Evolutionary conservation across 2,329 filamentous ascomycete genomes (phyloP), one percentile per base, ranked within the genome.

Genomic region (Curvularia lunata): DNA sequence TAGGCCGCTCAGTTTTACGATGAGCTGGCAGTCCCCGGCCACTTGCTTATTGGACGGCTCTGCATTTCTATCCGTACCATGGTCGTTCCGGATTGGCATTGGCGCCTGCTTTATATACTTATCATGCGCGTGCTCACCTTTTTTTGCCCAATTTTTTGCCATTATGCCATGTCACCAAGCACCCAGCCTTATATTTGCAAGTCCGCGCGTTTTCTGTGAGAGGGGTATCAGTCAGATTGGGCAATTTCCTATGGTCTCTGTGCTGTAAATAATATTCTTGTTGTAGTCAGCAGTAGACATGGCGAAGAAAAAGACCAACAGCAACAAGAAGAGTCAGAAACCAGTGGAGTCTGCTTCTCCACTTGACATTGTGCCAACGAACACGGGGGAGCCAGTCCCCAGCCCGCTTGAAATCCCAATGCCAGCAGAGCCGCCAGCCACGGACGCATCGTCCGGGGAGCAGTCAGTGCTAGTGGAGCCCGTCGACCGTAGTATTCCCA

Each of bases 91-190:
- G 56, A 64, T 64, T 66, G 63, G 56, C 64, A 56, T 61, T 63
- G 58, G 64, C 67, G 64, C 64, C 61, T 61, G 58, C 67, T 54
- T 68, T 75, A 74, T 75, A 74, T 76, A 75, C 68, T 68, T 63
- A 56, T 68, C 64, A 67, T 67, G 64, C 71, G 72, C 73, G 67
- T 74, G 69, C 68, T 64, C 64, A 63, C 64, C 64, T 60, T 64
- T 50, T 58, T 60, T 69, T 55, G 67, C 66, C 64, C 68, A 66
- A 65, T 74, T 66, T 60, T 65, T 61, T 61, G 62, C 69, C 65
- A 60, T 63, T 66, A 71, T 75, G 73, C 75, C 71, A 76, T 75
- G 74, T 72, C 73, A 73, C 70, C 73, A 74, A 59, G 67, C 65
- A 54, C 56, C 53, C 65, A 67, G 68, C 70, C 63, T 66, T 60